These are phyloP conservation scores for Plasmopara halstedii DNA, from an alignment of 352 stramenopile species.

Conservation along the genomic window DNA sequence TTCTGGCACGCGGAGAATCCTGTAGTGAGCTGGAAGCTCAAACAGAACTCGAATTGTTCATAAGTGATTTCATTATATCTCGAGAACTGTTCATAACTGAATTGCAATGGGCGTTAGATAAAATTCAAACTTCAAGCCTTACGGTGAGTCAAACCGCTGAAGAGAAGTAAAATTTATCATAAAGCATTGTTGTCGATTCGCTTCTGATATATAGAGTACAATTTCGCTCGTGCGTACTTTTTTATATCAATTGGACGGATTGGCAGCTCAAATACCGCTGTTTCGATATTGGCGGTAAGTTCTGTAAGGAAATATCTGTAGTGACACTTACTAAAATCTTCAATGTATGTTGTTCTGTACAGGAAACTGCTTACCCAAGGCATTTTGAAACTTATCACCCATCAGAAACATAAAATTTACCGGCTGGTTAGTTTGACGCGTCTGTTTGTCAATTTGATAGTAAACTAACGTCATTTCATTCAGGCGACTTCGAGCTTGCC, in stretches of 20 bases:
- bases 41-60: conserved; percentile 22
- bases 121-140: not conserved
- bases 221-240: conserved; percentile 25
- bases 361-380: conserved; percentile 22
- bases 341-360: not conserved
- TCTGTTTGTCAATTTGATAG: not conserved
- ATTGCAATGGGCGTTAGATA: conserved; percentile 5
- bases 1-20: not conserved
- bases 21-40: not conserved
- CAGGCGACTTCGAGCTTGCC: conserved; percentile 27
- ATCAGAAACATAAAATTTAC: conserved; percentile 9
- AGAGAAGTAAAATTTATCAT: too few relatives aligned
- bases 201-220: conserved; percentile 6
- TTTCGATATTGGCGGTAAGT: conserved; percentile 24
- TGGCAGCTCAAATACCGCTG: conserved; percentile 7
- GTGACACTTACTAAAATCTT: conserved; percentile 1
- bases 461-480: not conserved
- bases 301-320: not conserved
- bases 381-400: conserved; percentile 11
- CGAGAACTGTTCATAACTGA: conserved; percentile 19
- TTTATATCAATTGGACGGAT: conserved; percentile 19
- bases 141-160: conserved; percentile 14
- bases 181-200: not conserved
- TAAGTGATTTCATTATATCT: conserved; percentile 28
- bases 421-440: conserved; percentile 9